Evolutionary conservation across 2,329 filamentous ascomycete genomes (phyloP).

Genomic region (Aspergillus brasiliensis): DNA sequence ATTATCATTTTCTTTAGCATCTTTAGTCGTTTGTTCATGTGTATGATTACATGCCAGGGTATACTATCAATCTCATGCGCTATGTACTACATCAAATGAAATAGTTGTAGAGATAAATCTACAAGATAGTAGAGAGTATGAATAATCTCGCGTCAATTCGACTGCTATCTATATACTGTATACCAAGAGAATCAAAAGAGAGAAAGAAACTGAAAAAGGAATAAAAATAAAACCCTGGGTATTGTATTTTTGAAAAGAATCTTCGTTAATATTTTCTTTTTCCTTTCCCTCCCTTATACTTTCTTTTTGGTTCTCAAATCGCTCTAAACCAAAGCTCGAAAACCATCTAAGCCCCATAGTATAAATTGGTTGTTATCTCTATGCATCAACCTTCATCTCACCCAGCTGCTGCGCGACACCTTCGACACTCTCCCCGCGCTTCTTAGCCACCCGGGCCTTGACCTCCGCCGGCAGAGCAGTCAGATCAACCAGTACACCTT

Average conservation of each 20-base stretch:
- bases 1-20: too few relatives aligned
- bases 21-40: too few relatives aligned
- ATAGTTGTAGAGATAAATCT: too few relatives aligned
- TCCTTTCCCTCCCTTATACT: neutral
- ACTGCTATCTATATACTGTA: conserved; percentile 14
- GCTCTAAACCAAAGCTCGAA: too few relatives aligned
- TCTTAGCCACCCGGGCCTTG: conserved; percentile 26
- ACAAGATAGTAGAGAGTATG: too few relatives aligned
- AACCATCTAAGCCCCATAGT: neutral
- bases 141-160: conserved; percentile 3
- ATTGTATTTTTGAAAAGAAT: conserved; percentile 9
- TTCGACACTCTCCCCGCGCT: conserved; percentile 13
- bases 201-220: neutral
- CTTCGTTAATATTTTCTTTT: conserved; percentile 1
- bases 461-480: conserved; percentile 29
- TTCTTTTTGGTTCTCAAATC: neutral
- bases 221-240: conserved; percentile 1
- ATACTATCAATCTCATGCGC: too few relatives aligned
- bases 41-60: too few relatives aligned
- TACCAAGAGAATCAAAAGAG: too few relatives aligned
- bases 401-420: conserved; percentile 28
- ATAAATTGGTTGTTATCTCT: neutral
- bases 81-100: too few relatives aligned
- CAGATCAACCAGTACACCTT: conserved; percentile 74
- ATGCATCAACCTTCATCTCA: conserved; percentile 23